These are phyloP conservation scores for Thielaviopsis ethacetica DNA, from an alignment of 2,329 filamentous ascomycete species.

Conservation along the genomic window DNA sequence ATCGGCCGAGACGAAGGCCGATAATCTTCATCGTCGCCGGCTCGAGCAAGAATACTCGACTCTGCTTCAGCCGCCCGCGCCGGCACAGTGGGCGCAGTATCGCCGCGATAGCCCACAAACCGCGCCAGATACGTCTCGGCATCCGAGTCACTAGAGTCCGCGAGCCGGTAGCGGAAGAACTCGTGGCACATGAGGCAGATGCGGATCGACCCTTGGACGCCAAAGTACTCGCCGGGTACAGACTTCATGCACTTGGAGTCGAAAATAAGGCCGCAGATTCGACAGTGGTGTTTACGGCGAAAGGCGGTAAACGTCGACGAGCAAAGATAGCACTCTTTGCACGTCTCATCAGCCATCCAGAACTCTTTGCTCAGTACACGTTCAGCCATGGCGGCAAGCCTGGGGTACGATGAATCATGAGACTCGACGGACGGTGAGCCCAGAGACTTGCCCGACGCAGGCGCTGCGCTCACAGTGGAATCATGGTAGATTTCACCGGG, in stretches of 20 bases:
- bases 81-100: constrained; percentile 3
- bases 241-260: constrained; percentile 89
- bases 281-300: constrained; percentile 88
- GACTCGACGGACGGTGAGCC: constrained; percentile 36
- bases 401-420: constrained; percentile 41
- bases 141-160: constrained; percentile 63
- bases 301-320: constrained; percentile 85
- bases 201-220: constrained; percentile 65
- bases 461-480: constrained; percentile 31
- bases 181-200: constrained; percentile 87
- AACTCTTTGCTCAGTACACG: constrained; percentile 89
- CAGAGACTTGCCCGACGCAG: constrained; percentile 35
- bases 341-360: constrained; percentile 98
- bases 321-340: constrained; percentile 91
- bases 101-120: constrained; percentile 7
- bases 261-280: constrained; percentile 95
- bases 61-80: constrained; percentile 4
- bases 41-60: not conserved
- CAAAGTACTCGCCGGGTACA: constrained; percentile 77
- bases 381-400: constrained; percentile 58
- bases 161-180: constrained; percentile 68
- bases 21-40: constrained; percentile 28
- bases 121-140: constrained; percentile 51
- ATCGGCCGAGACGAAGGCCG: constrained; percentile 45
- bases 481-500: constrained; percentile 42